Conservation (phyloP, 345 rosid species). For the Syzygium aqueum region DNA sequence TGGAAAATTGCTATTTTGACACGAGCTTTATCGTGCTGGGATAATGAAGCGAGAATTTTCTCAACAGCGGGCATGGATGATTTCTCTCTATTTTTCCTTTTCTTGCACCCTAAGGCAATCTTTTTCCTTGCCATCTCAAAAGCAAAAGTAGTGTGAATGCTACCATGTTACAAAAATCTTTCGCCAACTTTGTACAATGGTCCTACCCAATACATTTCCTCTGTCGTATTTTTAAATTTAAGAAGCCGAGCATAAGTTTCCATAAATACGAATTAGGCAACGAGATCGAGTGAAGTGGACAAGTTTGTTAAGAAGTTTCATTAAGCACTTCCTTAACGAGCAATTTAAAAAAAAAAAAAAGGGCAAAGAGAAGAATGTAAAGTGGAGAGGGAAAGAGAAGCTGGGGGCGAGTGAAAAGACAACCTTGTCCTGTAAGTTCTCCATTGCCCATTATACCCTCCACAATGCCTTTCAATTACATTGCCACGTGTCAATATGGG, state of each 20-base stretch:
- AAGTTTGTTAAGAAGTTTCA: background rate
- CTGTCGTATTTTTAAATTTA: background rate
- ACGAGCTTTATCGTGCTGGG: background rate
- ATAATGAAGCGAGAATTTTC: background rate
- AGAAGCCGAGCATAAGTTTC: background rate
- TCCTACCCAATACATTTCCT: background rate
- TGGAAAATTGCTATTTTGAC: background rate
- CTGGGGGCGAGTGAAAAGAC: background rate
- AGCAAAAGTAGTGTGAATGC: background rate
- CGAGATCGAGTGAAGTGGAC: background rate
- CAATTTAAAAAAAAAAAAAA: background rate
- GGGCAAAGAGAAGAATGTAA: background rate
- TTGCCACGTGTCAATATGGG: background rate
- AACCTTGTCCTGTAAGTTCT: background rate
- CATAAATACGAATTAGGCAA: background rate
- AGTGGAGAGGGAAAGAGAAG: background rate
- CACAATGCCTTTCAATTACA: background rate
- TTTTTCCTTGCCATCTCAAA: background rate
- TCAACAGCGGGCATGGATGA: too few species aligned
- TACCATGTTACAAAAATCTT: background rate
- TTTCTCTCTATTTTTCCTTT: too few species aligned
- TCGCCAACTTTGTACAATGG: background rate
- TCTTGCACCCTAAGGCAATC: background rate
- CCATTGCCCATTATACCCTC: background rate
- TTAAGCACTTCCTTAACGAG: background rate